phyloP scores from a whole-genome alignment of 305 asterid species.

The Stenogyne calaminthoides region DNA sequence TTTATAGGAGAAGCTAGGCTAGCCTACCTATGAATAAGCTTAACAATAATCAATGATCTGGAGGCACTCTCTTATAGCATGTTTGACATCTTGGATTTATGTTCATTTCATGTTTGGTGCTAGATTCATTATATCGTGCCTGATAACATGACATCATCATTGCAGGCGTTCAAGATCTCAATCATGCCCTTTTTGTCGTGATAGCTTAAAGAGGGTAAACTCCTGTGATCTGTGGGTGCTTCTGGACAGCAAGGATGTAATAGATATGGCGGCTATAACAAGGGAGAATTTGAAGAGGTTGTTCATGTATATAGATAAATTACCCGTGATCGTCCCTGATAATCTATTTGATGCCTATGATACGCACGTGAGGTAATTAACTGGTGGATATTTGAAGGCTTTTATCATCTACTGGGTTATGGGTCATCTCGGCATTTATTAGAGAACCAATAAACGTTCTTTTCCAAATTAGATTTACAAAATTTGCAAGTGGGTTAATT shows the following conservation, averaged over 20 bases:
- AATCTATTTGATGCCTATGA: conserved; percentile 71
- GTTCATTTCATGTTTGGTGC: not conserved
- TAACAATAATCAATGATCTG: not conserved
- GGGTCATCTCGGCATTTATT: conserved; percentile 21
- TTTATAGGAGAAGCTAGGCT: conserved; percentile 20
- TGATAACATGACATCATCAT: not conserved
- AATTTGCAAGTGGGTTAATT: conserved; percentile 27
- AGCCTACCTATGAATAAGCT: not conserved
- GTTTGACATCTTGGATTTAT: not conserved
- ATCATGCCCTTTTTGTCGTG: conserved; percentile 96
- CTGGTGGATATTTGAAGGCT: conserved; percentile 20
- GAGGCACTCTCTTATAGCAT: not conserved
- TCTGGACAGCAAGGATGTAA: conserved; percentile 62
- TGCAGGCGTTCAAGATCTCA: conserved; percentile 89
- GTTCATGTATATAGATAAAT: conserved; percentile 78
- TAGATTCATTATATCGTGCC: not conserved
- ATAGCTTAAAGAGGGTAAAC: conserved; percentile 80
- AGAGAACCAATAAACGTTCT: conserved; percentile 27
- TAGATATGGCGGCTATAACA: conserved; percentile 67
- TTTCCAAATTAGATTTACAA: conserved; percentile 32
- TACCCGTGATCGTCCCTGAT: conserved; percentile 80
- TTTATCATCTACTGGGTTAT: conserved; percentile 11
- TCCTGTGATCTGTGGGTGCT: conserved; percentile 89
- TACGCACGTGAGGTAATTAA: conserved; percentile 65
- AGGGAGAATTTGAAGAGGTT: conserved; percentile 87